Evolutionary conservation across 192 early-diverging fungal genomes (phyloP).

Genomic region (Coemansia sp.): DNA sequence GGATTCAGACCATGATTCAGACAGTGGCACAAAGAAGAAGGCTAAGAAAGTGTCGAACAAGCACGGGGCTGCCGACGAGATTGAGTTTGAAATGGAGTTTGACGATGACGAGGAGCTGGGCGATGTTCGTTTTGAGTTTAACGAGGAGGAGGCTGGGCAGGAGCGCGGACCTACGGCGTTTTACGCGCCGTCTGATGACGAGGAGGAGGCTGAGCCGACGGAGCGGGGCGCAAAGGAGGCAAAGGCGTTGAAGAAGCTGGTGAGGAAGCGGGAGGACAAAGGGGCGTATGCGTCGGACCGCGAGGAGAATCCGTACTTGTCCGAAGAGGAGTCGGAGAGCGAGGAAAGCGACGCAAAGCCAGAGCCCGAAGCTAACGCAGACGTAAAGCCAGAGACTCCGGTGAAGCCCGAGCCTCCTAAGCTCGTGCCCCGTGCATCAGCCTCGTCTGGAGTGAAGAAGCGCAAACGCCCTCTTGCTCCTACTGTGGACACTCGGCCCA

Average conservation of each 20-base stretch:
- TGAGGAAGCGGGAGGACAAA: slow-evolving; percentile 63
- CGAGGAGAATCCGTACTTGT: slow-evolving; percentile 47
- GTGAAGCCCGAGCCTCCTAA: background rate
- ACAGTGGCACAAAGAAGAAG: slow-evolving; percentile 16
- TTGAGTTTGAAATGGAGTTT: slow-evolving; percentile 79
- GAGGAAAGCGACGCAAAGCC: slow-evolving; percentile 29
- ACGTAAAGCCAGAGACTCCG: background rate
- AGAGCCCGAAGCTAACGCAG: background rate
- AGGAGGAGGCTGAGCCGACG: slow-evolving; percentile 27
- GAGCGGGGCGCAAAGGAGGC: slow-evolving; percentile 27
- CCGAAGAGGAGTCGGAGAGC: slow-evolving; percentile 42
- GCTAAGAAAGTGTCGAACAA: slow-evolving; percentile 35
- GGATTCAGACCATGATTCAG: background rate
- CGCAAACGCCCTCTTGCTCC: slow-evolving; percentile 47
- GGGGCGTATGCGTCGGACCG: slow-evolving; percentile 32
- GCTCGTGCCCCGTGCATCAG: background rate
- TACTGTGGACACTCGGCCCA: too few relatives aligned
- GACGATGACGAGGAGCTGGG: slow-evolving; percentile 79
- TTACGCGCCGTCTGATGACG: slow-evolving; percentile 23
- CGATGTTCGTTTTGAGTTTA: slow-evolving; percentile 63
- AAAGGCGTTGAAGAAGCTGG: slow-evolving; percentile 62
- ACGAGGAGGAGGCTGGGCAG: slow-evolving; percentile 65
- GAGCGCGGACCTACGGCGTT: slow-evolving; percentile 25
- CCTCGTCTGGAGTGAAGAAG: slow-evolving; percentile 38
- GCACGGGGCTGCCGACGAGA: slow-evolving; percentile 65